Conservation (phyloP, 345 rosid species). For the Sisymbrium irio region DNA sequence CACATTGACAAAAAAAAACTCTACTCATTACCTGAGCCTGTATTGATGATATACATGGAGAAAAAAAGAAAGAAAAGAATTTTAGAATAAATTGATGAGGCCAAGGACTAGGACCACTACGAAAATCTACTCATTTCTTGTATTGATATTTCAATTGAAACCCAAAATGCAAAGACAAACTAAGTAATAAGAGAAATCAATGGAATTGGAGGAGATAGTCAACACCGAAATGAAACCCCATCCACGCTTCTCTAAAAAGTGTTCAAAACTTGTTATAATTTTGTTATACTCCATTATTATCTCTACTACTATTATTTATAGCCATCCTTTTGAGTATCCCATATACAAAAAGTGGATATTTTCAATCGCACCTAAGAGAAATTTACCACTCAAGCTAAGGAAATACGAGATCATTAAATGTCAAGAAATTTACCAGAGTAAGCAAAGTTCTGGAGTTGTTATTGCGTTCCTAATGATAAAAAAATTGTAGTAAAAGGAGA, state of each 20-base stretch:
- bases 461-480: constrained; percentile 10
- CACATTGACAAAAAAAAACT: not conserved
- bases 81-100: constrained; percentile 27
- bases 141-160: constrained; percentile 33
- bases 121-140: constrained; percentile 35
- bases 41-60: constrained; percentile 30
- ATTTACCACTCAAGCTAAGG: constrained; percentile 6
- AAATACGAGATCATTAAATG: not conserved
- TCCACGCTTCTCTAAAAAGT: constrained; percentile 33
- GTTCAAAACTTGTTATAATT: constrained; percentile 35
- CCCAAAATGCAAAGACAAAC: constrained; percentile 30
- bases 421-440: not conserved
- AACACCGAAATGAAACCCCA: constrained; percentile 43
- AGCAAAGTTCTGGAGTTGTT: not conserved
- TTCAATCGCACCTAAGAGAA: not conserved
- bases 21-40: constrained; percentile 30
- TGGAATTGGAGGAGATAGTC: constrained; percentile 41
- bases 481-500: constrained; percentile 1
- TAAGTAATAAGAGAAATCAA: constrained; percentile 21
- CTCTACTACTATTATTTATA: constrained; percentile 10
- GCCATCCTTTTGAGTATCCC: constrained; percentile 22
- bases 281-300: constrained; percentile 24
- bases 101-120: constrained; percentile 40
- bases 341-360: not conserved
- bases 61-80: not conserved